Evolutionary conservation across 495 filamentous ascomycete genomes (phyloP).

Genomic region (Neurospora discreta): DNA sequence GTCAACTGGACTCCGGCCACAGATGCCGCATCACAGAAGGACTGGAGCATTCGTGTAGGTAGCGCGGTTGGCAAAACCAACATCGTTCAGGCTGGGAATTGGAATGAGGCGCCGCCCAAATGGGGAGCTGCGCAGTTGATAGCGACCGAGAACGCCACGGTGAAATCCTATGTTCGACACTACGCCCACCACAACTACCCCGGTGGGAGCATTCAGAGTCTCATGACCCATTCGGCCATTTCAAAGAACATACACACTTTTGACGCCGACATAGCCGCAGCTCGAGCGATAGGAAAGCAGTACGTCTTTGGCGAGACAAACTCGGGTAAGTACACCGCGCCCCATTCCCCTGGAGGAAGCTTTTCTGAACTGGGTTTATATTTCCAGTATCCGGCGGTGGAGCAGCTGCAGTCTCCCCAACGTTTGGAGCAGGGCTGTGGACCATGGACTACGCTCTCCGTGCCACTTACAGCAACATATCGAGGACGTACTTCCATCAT

Average conservation of each 20-base stretch:
- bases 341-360: neutral
- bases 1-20: slow-evolving; percentile 39
- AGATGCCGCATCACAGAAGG: slow-evolving; percentile 43
- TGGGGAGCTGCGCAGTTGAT: slow-evolving; percentile 42
- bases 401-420: slow-evolving; percentile 41
- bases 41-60: slow-evolving; percentile 43
- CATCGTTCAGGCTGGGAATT: slow-evolving; percentile 50
- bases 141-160: slow-evolving; percentile 34
- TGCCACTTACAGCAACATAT: slow-evolving; percentile 32
- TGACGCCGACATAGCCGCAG: slow-evolving; percentile 38
- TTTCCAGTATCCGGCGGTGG: slow-evolving; percentile 34
- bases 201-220: slow-evolving; percentile 33
- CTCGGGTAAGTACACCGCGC: slow-evolving; percentile 26
- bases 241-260: slow-evolving; percentile 34
- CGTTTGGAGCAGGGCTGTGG: slow-evolving; percentile 49
- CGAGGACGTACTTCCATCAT: slow-evolving; percentile 50
- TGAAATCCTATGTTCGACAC: slow-evolving; percentile 38
- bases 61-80: slow-evolving; percentile 30
- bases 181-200: slow-evolving; percentile 54
- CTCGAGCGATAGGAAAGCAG: slow-evolving; percentile 32
- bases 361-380: neutral
- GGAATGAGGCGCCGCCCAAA: slow-evolving; percentile 38
- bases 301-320: slow-evolving; percentile 53
- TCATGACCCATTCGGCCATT: slow-evolving; percentile 41
- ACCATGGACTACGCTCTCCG: slow-evolving; percentile 49